phyloP scores from a whole-genome alignment of 495 filamentous ascomycete species.

The Penicillium dipodomyicola region DNA sequence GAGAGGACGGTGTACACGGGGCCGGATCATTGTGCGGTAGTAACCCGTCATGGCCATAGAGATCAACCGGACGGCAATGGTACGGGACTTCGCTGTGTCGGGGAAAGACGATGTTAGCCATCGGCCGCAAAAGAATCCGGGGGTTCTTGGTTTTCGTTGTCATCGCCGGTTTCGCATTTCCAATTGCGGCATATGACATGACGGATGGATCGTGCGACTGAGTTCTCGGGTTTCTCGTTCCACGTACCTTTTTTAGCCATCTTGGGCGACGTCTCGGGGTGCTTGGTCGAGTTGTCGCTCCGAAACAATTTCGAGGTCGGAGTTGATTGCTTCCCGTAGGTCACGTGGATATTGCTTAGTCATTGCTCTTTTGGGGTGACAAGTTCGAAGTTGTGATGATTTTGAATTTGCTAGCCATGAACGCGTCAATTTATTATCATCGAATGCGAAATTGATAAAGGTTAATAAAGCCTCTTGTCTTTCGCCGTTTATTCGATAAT shows the following conservation, averaged over 20 bases:
- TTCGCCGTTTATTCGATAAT: neutral
- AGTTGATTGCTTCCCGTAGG: constrained; percentile 2
- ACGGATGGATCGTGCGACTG: neutral
- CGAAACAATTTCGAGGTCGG: constrained; percentile 10
- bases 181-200: neutral
- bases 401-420: neutral
- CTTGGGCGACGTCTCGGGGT: constrained; percentile 25
- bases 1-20: constrained; percentile 75
- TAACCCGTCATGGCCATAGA: constrained; percentile 99
- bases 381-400: neutral
- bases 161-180: neutral
- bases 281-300: constrained; percentile 5
- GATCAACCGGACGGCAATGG: constrained; percentile 87
- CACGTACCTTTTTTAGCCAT: constrained; percentile 37
- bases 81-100: constrained; percentile 78
- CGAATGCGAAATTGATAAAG: neutral
- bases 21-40: constrained; percentile 85
- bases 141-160: constrained; percentile 1
- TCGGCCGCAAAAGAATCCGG: constrained; percentile 1
- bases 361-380: neutral
- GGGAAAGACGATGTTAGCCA: constrained; percentile 10
- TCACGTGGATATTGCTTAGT: constrained; percentile 12
- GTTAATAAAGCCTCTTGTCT: neutral
- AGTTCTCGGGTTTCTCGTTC: neutral
- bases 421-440: neutral